Conservation (phyloP, 129 eudicot genomes). For the Silybum marianum region DNA sequence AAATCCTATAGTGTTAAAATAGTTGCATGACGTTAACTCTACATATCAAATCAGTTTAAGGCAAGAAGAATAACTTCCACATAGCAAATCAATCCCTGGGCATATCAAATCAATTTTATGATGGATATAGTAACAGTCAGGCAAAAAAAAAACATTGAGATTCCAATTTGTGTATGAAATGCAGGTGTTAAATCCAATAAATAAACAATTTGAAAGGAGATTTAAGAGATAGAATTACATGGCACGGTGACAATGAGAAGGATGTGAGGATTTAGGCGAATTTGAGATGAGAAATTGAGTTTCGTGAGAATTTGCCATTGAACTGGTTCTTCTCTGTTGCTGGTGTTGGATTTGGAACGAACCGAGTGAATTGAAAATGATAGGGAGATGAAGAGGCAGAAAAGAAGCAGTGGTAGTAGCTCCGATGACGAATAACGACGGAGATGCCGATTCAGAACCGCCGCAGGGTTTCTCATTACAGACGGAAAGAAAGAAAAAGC, state of each 20-base stretch:
- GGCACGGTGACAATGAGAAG: conserved; percentile 83
- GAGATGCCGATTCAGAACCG: conserved; percentile 20
- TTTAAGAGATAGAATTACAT: conserved; percentile 44
- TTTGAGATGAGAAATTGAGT: conserved; percentile 73
- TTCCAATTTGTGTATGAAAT: not conserved
- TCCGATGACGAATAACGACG: conserved; percentile 27
- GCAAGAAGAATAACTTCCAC: not conserved
- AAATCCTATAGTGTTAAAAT: conserved; percentile 8
- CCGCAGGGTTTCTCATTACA: conserved; percentile 32
- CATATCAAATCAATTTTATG: not conserved
- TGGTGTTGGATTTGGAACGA: conserved; percentile 25
- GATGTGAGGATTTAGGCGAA: conserved; percentile 68
- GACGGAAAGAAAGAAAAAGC: conserved; percentile 2
- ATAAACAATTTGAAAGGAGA: not conserved
- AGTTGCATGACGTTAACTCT: conserved; percentile 16
- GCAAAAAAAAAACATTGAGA: not conserved
- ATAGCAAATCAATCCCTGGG: not conserved
- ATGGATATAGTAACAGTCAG: no score
- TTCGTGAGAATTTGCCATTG: conserved; percentile 79
- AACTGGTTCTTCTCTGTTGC: conserved; percentile 6
- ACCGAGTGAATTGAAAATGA: conserved; percentile 32
- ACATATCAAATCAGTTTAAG: not conserved
- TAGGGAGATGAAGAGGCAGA: conserved; percentile 20
- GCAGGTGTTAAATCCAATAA: not conserved
- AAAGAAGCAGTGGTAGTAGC: conserved; percentile 3